Evolutionary conservation across 352 stramenopile species (phyloP).

Genomic region (Sclerospora graminicola): DNA sequence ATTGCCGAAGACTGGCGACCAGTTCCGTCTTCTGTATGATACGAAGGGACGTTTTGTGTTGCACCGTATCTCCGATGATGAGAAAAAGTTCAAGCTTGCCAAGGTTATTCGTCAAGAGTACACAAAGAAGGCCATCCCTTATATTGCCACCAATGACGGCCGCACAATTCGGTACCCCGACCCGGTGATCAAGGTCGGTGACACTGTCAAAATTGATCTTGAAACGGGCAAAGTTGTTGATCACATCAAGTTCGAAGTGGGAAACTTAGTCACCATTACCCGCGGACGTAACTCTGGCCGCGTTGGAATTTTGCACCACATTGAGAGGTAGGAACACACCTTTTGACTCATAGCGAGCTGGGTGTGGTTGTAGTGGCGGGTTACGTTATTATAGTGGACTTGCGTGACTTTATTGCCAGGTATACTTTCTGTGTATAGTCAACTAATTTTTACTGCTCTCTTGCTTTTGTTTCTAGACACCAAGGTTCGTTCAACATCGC

Average conservation of each 20-base stretch:
- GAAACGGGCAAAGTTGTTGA: slow-evolving; percentile 96
- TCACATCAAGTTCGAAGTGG: slow-evolving; percentile 98
- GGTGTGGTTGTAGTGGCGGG: slow-evolving; percentile 54
- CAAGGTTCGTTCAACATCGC: slow-evolving; percentile 99
- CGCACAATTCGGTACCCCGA: slow-evolving; percentile 98
- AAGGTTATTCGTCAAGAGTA: slow-evolving; percentile 94
- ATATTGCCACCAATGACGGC: slow-evolving; percentile 97
- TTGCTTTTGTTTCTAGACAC: slow-evolving; percentile 71
- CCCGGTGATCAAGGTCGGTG: slow-evolving; percentile 97
- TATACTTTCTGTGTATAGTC: slow-evolving; percentile 2
- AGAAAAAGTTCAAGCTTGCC: slow-evolving; percentile 98
- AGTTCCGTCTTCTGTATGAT: slow-evolving; percentile 98
- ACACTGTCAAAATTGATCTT: slow-evolving; percentile 98
- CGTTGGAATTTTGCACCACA: slow-evolving; percentile 94
- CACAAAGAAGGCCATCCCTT: slow-evolving; percentile 95
- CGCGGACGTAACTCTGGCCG: slow-evolving; percentile 95
- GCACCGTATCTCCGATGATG: slow-evolving; percentile 92
- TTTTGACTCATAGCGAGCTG: slow-evolving; percentile 82
- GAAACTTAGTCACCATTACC: slow-evolving; percentile 96
- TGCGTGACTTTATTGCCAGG: neutral
- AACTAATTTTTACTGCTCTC: neutral
- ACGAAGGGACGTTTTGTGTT: slow-evolving; percentile 98
- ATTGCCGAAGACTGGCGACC: slow-evolving; percentile 94
- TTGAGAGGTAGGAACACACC: slow-evolving; percentile 92
- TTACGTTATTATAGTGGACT: slow-evolving; percentile 9